A percentile compares a stretch with the other conserved stretches of the same genome.
Conservation (phyloP, 768 basidiomycete species). For the Paxillus rubicundulus region DNA sequence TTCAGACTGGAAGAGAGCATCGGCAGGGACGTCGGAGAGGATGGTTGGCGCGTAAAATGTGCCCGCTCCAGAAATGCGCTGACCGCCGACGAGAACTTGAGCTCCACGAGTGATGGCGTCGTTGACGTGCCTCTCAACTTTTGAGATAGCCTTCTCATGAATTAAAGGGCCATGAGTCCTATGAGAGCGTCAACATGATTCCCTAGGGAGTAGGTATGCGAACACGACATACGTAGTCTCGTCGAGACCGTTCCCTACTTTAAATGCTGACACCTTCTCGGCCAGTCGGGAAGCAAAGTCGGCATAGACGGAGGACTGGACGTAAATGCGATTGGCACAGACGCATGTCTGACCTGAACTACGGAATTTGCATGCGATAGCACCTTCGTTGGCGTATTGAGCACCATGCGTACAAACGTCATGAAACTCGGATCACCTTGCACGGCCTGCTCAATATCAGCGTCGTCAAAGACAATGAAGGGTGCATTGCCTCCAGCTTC, state of each 20-base stretch:
- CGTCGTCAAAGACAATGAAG: slow-evolving; percentile 97
- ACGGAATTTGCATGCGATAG: slow-evolving; percentile 78
- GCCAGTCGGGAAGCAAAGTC: slow-evolving; percentile 88
- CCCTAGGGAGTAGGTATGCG: not conserved
- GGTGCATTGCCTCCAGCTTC: slow-evolving; percentile 95
- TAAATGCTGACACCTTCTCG: slow-evolving; percentile 78
- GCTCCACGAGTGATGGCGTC: slow-evolving; percentile 87
- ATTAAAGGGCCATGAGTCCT: slow-evolving; percentile 97
- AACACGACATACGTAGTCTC: slow-evolving; percentile 56
- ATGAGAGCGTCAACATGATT: not conserved
- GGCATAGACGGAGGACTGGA: slow-evolving; percentile 88
- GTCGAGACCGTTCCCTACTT: slow-evolving; percentile 86
- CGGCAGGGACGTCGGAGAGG: slow-evolving; percentile 73
- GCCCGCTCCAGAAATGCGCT: slow-evolving; percentile 51
- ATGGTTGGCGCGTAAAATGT: slow-evolving; percentile 88
- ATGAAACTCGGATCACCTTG: slow-evolving; percentile 49
- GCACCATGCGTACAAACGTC: not conserved
- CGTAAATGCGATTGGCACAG: slow-evolving; percentile 89
- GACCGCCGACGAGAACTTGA: slow-evolving; percentile 87
- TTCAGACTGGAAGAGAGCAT: slow-evolving; percentile 67
- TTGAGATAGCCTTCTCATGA: slow-evolving; percentile 79
- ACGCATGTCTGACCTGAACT: slow-evolving; percentile 81
- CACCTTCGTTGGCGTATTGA: slow-evolving; percentile 42
- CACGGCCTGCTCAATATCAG: slow-evolving; percentile 89
- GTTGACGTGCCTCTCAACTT: slow-evolving; percentile 81